Conservation (phyloP, 202 grass and related monocot genomes). For the Cymbopogon flexuosus region DNA sequence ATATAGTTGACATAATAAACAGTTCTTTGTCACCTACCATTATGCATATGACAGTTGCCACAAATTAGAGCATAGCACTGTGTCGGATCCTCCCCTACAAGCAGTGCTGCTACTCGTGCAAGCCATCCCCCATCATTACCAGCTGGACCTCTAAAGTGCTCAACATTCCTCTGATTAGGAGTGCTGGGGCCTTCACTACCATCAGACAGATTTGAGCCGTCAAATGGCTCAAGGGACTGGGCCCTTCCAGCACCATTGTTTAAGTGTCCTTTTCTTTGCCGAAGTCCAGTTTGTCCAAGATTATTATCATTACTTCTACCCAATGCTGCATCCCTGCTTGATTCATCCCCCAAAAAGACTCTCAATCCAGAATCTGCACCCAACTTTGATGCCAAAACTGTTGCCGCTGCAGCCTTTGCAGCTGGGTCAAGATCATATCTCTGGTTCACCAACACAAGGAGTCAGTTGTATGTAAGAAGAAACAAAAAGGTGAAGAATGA, state of each 20-base stretch:
- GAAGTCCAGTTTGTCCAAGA: constrained; percentile 28
- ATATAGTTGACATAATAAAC: background rate
- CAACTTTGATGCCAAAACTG: constrained; percentile 84
- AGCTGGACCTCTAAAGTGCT: constrained; percentile 57
- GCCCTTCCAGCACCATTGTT: constrained; percentile 8
- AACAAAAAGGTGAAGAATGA: background rate
- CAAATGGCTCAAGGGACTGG: constrained; percentile 34
- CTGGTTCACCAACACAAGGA: constrained; percentile 38
- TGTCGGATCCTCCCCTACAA: constrained; percentile 97
- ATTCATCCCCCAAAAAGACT: constrained; percentile 63
- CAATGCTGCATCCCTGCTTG: constrained; percentile 20
- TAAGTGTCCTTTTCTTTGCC: constrained; percentile 50
- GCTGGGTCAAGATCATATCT: constrained; percentile 93
- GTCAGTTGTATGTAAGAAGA: background rate
- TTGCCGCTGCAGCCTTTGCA: constrained; percentile 83
- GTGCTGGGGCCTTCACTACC: constrained; percentile 30
- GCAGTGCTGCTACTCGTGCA: constrained; percentile 69
- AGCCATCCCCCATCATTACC: constrained; percentile 71
- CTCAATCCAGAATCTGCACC: constrained; percentile 78
- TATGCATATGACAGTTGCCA: constrained; percentile 89
- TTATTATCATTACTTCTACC: constrained; percentile 49
- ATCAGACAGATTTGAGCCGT: constrained; percentile 39
- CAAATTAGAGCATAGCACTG: constrained; percentile 91
- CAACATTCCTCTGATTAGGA: constrained; percentile 48
- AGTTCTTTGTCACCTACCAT: constrained; percentile 41